These are phyloP conservation scores for Nitzschia sp. DNA, from an alignment of 108 stramenopile genomes.

Conservation along the genomic window DNA sequence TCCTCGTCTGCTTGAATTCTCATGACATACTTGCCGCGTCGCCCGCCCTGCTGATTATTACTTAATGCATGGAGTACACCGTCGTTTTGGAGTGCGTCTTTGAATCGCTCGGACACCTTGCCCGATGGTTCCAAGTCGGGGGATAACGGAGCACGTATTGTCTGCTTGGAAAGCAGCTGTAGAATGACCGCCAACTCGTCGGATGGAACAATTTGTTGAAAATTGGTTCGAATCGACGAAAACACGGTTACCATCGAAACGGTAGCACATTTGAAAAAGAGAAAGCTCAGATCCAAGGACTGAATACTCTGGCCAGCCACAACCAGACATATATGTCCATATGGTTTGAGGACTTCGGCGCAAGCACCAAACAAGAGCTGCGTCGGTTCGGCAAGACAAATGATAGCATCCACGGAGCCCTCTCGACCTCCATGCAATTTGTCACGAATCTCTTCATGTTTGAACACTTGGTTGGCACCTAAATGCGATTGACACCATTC, in stretches of 20 bases:
- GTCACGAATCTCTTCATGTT: conserved; percentile 30
- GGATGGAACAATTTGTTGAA: conserved; percentile 24
- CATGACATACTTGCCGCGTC: conserved; percentile 47
- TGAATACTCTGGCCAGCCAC: conserved; percentile 46
- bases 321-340: conserved; percentile 47
- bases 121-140: conserved; percentile 18
- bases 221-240: conserved; percentile 36
- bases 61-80: conserved; percentile 35
- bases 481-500: conserved; percentile 36
- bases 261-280: conserved; percentile 56
- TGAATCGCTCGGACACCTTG: conserved; percentile 28
- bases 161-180: conserved; percentile 7
- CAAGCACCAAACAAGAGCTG: conserved; percentile 26
- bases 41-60: conserved; percentile 19
- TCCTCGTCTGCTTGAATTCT: conserved; percentile 22
- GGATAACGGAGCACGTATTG: conserved; percentile 34
- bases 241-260: conserved; percentile 55
- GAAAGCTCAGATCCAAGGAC: conserved; percentile 47
- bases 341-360: conserved; percentile 53
- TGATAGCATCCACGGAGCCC: conserved; percentile 50
- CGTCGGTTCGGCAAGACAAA: conserved; percentile 56
- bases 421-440: conserved; percentile 31
- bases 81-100: conserved; percentile 25
- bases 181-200: conserved; percentile 34
- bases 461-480: conserved; percentile 33